Base-by-base conservation (phyloP, 805 yeast species). In the Cyberlindnera samutprakarnensis region DNA sequence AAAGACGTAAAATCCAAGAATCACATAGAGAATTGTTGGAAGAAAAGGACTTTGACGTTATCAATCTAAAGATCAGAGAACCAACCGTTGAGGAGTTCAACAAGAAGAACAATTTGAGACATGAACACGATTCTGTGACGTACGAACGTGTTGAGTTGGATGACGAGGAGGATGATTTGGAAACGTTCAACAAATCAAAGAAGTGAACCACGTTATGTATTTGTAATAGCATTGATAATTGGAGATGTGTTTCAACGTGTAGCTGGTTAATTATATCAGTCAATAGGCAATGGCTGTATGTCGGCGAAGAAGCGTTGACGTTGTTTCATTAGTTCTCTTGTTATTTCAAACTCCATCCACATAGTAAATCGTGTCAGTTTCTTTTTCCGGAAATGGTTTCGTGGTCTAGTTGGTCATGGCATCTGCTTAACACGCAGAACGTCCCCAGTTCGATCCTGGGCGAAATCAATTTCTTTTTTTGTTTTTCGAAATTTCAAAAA, bases 391-490 rank as follows among this genome's bases (percentile, higher is more conserved):
- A 27, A 49, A 35, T 60, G 92, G 92, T 78, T 78, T 76, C 79
- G 86, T 87, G 96, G 96, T 87, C 95, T 87, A 87, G 96, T 87
- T 66, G 96, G 96, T 87, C 76, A 88, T 88, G 96, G 95, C 96
- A 83, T 84, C 92, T 87, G 96, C 96, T 85, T 88, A 85, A 88
- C 96, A 88, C 96, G 96, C 95, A 86, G 92, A 83, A 84, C 87
- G 96, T 90, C 96, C 96, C 96, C 96, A 87, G 96, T 90, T 90
- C 96, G 96, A 90, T 86, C 96, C 96, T 88, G 96, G 96, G 96
- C 87, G 82, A 78, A 85, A 81, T 86, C 96, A 87, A 36, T 37
- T 23, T 35, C 35, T 19, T 19, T 8, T 19, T 19, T 19, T 19
- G 21, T 10, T 10, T 10, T 19, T 10, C 10, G 21, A 19, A 19